Evolutionary conservation across 2,329 filamentous ascomycete species (phyloP).

Genomic region (Pseudodiploospora longispora): DNA sequence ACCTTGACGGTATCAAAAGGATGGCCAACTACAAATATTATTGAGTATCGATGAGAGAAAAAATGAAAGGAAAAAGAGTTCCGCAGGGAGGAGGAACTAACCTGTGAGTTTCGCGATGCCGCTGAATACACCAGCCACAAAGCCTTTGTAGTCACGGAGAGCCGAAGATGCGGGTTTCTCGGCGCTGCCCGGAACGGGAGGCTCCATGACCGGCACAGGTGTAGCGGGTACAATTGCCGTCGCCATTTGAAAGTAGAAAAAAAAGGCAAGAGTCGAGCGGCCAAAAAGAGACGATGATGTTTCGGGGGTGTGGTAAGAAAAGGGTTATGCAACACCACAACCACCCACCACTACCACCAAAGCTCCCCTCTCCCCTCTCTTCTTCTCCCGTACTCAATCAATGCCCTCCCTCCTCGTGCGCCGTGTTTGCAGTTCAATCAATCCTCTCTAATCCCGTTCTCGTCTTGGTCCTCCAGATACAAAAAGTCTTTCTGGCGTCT

Average conservation of each 20-base stretch:
- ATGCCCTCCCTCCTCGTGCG: no score
- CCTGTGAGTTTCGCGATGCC: constrained; percentile 84
- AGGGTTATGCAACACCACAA: no score
- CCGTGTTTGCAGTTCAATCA: no score
- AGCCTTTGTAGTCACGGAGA: constrained; percentile 72
- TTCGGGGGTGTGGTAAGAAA: neutral
- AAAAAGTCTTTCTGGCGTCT: no score
- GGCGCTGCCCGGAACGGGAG: neutral
- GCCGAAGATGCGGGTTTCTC: constrained; percentile 4
- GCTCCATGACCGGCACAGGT: neutral
- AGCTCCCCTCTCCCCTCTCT: no score
- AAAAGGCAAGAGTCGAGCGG: neutral
- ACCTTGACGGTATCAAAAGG: constrained; percentile 97
- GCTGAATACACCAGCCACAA: constrained; percentile 92
- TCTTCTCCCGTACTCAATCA: no score
- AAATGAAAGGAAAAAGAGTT: neutral
- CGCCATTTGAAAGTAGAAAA: neutral
- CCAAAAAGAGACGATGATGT: neutral
- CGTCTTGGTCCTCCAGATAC: no score
- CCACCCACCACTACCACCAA: no score
- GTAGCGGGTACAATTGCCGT: constrained; percentile 2
- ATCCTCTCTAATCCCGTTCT: no score
- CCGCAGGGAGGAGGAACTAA: constrained; percentile 30
- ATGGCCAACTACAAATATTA: constrained; percentile 45
- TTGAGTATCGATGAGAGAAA: neutral